Evolutionary conservation across 805 yeast genomes (phyloP).

Genomic region (Wickerhamomyces queroliae): DNA sequence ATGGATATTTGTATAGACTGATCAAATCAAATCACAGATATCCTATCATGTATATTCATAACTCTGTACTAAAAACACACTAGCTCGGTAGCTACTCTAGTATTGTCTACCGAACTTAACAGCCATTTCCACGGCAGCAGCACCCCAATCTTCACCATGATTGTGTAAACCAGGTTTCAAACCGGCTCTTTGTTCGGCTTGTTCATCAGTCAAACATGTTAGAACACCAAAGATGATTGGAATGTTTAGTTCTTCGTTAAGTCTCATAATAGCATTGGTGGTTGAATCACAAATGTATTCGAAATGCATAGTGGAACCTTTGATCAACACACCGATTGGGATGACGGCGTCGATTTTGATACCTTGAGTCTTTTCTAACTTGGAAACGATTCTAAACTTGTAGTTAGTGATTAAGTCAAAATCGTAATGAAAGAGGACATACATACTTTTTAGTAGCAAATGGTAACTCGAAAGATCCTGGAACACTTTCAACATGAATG

Average conservation of each 20-base stretch:
- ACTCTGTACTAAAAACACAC: not conserved
- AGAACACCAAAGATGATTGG: slow-evolving; percentile 93
- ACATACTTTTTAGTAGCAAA: slow-evolving; percentile 50
- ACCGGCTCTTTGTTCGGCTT: slow-evolving; percentile 92
- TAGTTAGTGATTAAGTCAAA: slow-evolving; percentile 2
- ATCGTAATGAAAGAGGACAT: slow-evolving; percentile 15
- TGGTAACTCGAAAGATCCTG: slow-evolving; percentile 94
- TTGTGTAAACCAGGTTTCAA: slow-evolving; percentile 78
- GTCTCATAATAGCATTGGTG: slow-evolving; percentile 76
- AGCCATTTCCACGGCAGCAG: slow-evolving; percentile 97
- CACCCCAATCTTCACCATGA: slow-evolving; percentile 99
- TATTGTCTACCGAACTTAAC: slow-evolving; percentile 28
- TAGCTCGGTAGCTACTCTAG: too few species aligned
- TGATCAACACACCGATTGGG: slow-evolving; percentile 91
- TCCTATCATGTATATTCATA: not conserved
- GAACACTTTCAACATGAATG: slow-evolving; percentile 79
- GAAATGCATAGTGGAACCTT: slow-evolving; percentile 97
- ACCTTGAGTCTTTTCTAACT: slow-evolving; percentile 31
- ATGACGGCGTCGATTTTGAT: slow-evolving; percentile 75
- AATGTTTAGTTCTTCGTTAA: slow-evolving; percentile 60
- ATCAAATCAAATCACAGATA: too few species aligned
- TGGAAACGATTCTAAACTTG: slow-evolving; percentile 17
- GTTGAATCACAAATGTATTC: slow-evolving; percentile 94
- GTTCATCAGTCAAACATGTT: slow-evolving; percentile 91
- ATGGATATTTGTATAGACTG: not conserved